Evolutionary conservation across 2,329 filamentous ascomycete species (phyloP).

Genomic region (Fusarium sacchari): DNA sequence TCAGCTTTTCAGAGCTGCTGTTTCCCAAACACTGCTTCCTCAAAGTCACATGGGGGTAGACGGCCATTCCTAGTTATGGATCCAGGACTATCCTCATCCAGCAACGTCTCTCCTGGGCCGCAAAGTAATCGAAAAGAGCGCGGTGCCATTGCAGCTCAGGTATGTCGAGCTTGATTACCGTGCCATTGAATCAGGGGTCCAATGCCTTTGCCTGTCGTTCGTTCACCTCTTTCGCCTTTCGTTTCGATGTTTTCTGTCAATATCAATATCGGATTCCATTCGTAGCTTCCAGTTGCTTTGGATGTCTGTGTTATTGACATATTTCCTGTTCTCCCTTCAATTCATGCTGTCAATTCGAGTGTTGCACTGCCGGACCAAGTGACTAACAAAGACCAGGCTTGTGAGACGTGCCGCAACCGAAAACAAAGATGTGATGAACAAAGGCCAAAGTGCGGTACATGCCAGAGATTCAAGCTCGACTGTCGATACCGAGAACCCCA

Average conservation of each 20-base stretch:
- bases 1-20: conserved; percentile 42
- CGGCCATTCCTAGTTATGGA: conserved; percentile 40
- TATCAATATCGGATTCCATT: neutral
- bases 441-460: conserved; percentile 69
- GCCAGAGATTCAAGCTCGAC: conserved; percentile 65
- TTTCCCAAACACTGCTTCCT: conserved; percentile 3
- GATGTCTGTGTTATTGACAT: neutral
- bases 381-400: conserved; percentile 54
- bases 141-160: conserved; percentile 53
- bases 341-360: neutral
- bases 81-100: conserved; percentile 39
- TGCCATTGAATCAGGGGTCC: neutral
- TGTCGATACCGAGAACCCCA: conserved; percentile 70
- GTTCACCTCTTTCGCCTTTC: neutral
- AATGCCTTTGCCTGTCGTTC: neutral
- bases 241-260: neutral
- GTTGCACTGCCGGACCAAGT: neutral
- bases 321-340: no score
- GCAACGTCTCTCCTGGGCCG: conserved; percentile 48
- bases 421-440: conserved; percentile 74
- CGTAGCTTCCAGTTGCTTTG: neutral
- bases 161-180: conserved; percentile 32
- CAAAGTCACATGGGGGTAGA: conserved; percentile 35
- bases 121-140: conserved; percentile 51
- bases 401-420: conserved; percentile 67